Base-by-base conservation (phyloP, 2,329 filamentous ascomycete species). In the Lachnellula occidentalis region DNA sequence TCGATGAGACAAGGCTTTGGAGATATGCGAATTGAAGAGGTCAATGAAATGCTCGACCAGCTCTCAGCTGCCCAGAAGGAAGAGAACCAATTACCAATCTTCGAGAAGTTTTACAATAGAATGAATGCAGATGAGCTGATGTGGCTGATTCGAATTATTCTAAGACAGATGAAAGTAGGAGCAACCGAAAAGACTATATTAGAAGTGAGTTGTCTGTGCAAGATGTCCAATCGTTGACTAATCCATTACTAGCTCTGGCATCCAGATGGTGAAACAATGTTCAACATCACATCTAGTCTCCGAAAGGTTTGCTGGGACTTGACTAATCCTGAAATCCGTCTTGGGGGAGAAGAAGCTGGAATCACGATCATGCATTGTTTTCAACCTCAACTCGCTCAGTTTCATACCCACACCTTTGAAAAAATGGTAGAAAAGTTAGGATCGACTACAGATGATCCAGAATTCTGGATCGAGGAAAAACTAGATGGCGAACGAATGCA, bases 381-480 rank as follows among this genome's bases (percentile, higher is more conserved):
- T 67, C 92, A 97, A 67, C 94, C 94, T 5, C 94, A 97, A 70
- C 79, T 99, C 36, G 94, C 94, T 4, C 88, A 94, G 60, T 96
- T 95, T 60, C 90, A 96, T 69, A 88, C 88, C 78, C 81, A 88
- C 34, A 84, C 85, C 0, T 90, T 96, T 62, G 81, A 90, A 52
- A 88, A 85, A 66, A 90, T 95, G 81, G 83, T 95, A 1, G 76
- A 82, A 17, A 84, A 79, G 52, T 71, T 86, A 71, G 80, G 82
- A 2, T 77, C 80, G 0, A 86, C 82, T 0, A 80, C 86, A 22
- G 84, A 89, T 0, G 85, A 95, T 50, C 76, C 79, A 0, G 83
- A 87, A 8, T 99, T 95, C 67, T 97, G 92, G 91, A 94, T 97
- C 47, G 94, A 99, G 70, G 94, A 99, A 73, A 99, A 99, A 71